Base-by-base conservation (phyloP, 2,329 filamentous ascomycete species). In the Paecilomyces fulvus region DNA sequence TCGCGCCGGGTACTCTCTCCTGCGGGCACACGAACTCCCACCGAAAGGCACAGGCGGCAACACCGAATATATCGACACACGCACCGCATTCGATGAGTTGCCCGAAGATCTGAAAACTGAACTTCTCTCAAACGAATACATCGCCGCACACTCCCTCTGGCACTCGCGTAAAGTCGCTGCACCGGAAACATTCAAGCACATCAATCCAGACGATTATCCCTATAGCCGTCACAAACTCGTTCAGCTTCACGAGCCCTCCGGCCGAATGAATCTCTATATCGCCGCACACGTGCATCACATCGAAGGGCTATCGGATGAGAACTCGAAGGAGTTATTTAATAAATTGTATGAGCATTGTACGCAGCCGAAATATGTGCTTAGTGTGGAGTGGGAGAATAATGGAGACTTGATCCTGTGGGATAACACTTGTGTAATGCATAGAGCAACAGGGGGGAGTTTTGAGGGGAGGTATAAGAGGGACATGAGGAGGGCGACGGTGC, bases 321-420 rank as follows among this genome's bases (percentile, higher is more conserved):
- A 77, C 57, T 76, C 71, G 1, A 59, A 62, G 17, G 60, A 63
- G 30, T 56, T 77, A 31, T 61, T 76, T 3, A 63, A 65, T 30
- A 62, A 65, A 10, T 59, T 78, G 46, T 60, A 79, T 43, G 62
- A 63, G 2, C 79, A 82, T 63, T 76, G 73, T 0, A 77, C 75
- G 4, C 76, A 80, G 67, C 65, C 72, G 0, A 77, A 78, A 62
- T 80, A 80, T 60, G 65, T 74, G 0, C 57, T 78, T 7, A 72
- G 69, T 5, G 72, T 83, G 3, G 65, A 71, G 46, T 85, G 81
- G 81, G 60, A 76, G 28, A 64, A 75, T 7, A 62, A 68, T 0
- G 75, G 79, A 0, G 82, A 84, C 63, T 51, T 84, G 56, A 65
- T 84, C 14, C 73, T 82, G 17, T 85, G 83, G 82, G 82, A 85